Evolutionary conservation across 2,329 filamentous ascomycete species (phyloP).

Genomic region (Hypocrella siamensis): DNA sequence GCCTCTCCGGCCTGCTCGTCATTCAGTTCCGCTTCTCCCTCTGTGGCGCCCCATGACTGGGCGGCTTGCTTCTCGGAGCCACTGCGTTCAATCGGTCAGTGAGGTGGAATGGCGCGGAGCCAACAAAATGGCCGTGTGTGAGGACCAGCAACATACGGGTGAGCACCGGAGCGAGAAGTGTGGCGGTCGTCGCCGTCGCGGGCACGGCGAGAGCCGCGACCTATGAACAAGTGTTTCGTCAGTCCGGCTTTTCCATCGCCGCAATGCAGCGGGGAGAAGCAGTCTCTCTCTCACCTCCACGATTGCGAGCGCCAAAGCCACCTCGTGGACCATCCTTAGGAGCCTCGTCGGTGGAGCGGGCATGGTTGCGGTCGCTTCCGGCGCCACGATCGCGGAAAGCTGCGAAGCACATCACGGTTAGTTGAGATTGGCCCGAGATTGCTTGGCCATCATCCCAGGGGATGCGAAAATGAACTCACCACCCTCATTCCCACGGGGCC

Average conservation of each 20-base stretch:
- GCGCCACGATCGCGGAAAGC: constrained; percentile 82
- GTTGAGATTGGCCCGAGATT: not conserved
- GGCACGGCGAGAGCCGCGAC: constrained; percentile 36
- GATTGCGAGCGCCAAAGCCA: constrained; percentile 46
- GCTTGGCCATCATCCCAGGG: not conserved
- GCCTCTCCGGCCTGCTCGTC: constrained; percentile 86
- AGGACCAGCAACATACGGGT: constrained; percentile 30
- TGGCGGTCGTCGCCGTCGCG: constrained; percentile 43
- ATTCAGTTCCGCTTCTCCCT: constrained; percentile 70
- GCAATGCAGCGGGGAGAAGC: not conserved
- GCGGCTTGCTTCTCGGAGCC: constrained; percentile 76
- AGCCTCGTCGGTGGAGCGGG: constrained; percentile 58
- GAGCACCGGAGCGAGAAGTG: constrained; percentile 23
- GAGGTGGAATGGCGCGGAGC: not conserved
- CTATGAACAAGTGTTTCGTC: constrained; percentile 13
- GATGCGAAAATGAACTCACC: constrained; percentile 40
- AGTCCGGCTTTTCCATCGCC: not conserved
- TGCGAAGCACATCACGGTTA: constrained; percentile 18
- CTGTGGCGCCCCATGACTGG: constrained; percentile 75
- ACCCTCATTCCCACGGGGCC: constrained; percentile 64
- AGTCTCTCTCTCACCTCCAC: constrained; percentile 39
- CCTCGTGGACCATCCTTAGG: constrained; percentile 40
- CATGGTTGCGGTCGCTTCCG: constrained; percentile 69
- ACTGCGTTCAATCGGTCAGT: constrained; percentile 25
- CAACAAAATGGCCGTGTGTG: constrained; percentile 1